Base-by-base conservation (phyloP, 2,329 filamentous ascomycete genomes). In the Fusarium albosuccineum region DNA sequence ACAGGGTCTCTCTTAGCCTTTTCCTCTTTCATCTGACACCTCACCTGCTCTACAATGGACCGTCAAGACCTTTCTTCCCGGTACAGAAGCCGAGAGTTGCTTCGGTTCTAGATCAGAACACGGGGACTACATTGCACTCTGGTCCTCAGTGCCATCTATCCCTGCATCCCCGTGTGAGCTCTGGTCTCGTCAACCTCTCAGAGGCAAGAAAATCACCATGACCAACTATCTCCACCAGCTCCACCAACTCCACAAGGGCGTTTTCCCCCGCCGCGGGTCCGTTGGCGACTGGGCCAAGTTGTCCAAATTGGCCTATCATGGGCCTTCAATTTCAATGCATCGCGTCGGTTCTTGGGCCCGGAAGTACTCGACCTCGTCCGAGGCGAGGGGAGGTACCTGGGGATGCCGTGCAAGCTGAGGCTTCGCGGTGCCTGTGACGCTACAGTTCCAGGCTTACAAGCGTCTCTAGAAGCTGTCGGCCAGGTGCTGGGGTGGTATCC, bases 181-280 rank as follows among this genome's bases (percentile, higher is more conserved):
- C 52, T 41, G 6, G 26, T 40, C 14, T 29, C 17, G 33, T 41
- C 39, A 39, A 40, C 71, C 71, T 73, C 70, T 73, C 51, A 73
- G 40, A 64, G 14, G 37, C 17, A 37, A 58, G 57, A 45, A 60
- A 73, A 70, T 68, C 50, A 29, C 42, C 53, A 72, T 73, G 71
- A 73, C 71, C 59, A 72, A 71, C 53, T 16, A 39, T 57, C 54
- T 16, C 68, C 67, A 66, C 69, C 37, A 58, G 42, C 50, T 59
- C 67, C 70, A 65, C 59, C 30, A 27, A 34, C 56, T 60, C 65
- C 69, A 65, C 68, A 57, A 63, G 54, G 45, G 53, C 60, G 58
- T 56, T 55, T 57, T 48, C 56, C 70, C 69, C 68, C 65, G 56
- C 67, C 44, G 14, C 29, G 52, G 54, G 37, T 30, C 56, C 50